phyloP scores from a whole-genome alignment of 129 eudicot genomes.

The Ambrosia trifida region DNA sequence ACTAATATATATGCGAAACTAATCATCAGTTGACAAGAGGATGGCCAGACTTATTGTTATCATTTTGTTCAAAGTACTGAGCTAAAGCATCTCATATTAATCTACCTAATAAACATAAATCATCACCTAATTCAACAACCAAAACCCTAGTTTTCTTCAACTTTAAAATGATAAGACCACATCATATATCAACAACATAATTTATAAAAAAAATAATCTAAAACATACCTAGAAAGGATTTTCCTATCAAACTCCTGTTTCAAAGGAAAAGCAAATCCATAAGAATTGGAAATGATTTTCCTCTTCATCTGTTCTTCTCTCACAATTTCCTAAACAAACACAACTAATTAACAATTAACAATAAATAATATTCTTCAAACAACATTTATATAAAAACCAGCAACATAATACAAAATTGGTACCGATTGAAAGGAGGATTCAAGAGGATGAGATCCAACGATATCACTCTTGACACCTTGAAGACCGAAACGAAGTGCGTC shows the following conservation, averaged over 20 bases:
- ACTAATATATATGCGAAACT: not conserved
- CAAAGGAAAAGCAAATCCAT: constrained; percentile 90
- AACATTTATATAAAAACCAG: not conserved
- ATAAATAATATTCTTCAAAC: not conserved
- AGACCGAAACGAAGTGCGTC: constrained; percentile 81
- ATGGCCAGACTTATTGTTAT: not conserved
- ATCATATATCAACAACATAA: not conserved
- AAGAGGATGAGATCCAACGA: constrained; percentile 84
- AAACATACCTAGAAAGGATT: constrained; percentile 67
- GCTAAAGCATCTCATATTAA: too few species aligned
- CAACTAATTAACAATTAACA: not conserved
- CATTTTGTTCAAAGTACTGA: constrained; percentile 4
- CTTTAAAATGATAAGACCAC: not conserved
- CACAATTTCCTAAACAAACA: constrained; percentile 47
- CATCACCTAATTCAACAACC: not conserved
- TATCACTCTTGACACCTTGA: constrained; percentile 80
- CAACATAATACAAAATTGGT: not conserved
- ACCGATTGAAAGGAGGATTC: constrained; percentile 71
- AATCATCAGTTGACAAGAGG: not conserved
- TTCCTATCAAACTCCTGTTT: constrained; percentile 89
- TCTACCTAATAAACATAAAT: too few species aligned
- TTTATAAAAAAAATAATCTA: not conserved
- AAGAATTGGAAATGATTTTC: constrained; percentile 59
- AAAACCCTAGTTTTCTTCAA: constrained; percentile 32
- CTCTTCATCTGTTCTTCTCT: constrained; percentile 76